Conservation (phyloP, 2,329 filamentous ascomycete genomes). For the Xylaria sp. region DNA sequence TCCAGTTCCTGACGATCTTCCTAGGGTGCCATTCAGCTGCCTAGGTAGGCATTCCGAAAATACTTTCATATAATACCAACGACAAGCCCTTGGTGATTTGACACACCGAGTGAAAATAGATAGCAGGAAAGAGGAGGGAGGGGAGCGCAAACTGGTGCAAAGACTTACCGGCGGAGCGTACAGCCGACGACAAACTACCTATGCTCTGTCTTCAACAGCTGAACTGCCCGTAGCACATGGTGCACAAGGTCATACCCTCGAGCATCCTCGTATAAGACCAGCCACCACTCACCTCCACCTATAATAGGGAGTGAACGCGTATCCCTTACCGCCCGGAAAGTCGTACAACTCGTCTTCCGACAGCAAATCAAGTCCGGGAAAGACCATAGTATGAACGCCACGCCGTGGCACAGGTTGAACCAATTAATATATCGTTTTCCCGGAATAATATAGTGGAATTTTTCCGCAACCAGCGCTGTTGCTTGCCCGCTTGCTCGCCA, state of each 20-base stretch:
- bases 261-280: constrained; percentile 9
- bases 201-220: constrained; percentile 22
- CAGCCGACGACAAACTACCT: background rate
- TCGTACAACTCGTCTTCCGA: constrained; percentile 3
- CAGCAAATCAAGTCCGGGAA: background rate
- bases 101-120: background rate
- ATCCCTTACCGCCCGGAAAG: background rate
- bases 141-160: background rate
- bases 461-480: constrained; percentile 9
- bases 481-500: background rate
- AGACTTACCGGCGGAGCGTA: constrained; percentile 1
- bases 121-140: background rate
- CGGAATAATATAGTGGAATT: constrained; percentile 13
- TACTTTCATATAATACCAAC: constrained; percentile 1
- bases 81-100: background rate
- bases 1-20: constrained; percentile 13
- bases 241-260: constrained; percentile 18
- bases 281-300: background rate
- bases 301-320: background rate
- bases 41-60: constrained; percentile 9
- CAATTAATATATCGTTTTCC: constrained; percentile 29
- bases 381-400: background rate
- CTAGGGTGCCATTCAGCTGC: constrained; percentile 1
- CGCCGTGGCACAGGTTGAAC: constrained; percentile 15
- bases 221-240: background rate